These are phyloP conservation scores for Wallacemonas sp. DNA, from an alignment of 208 protist species.

Conservation along the genomic window DNA sequence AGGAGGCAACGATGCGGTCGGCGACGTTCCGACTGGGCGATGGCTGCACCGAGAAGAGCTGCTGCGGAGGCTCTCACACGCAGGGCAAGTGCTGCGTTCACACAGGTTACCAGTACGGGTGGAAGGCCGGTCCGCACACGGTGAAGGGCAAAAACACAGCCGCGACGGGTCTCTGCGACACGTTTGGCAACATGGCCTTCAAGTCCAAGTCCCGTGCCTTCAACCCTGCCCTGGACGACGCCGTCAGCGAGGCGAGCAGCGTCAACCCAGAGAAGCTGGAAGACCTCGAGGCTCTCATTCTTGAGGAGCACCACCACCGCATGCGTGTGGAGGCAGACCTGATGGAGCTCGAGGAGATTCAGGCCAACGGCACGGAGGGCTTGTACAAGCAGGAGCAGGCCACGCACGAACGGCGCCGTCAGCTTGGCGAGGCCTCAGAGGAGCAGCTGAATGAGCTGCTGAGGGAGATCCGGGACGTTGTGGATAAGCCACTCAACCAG, in stretches of 20 bases:
- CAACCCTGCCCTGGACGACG: constrained; percentile 23
- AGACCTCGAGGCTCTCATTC: constrained; percentile 72
- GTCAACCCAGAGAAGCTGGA: constrained; percentile 61
- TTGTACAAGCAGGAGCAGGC: constrained; percentile 44
- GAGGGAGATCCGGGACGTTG: constrained; percentile 55
- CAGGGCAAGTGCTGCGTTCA: constrained; percentile 52
- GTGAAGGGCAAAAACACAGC: constrained; percentile 66
- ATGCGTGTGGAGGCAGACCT: constrained; percentile 62
- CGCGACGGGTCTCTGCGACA: constrained; percentile 71
- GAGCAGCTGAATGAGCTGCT: constrained; percentile 64
- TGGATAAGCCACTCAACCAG: constrained; percentile 65
- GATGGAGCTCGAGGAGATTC: constrained; percentile 50
- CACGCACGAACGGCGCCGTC: constrained; percentile 32
- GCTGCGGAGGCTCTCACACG: constrained; percentile 4
- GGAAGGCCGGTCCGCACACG: constrained; percentile 59
- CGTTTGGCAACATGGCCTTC: constrained; percentile 79
- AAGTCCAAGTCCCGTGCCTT: constrained; percentile 32
- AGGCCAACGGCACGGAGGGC: constrained; percentile 44
- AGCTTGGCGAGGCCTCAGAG: constrained; percentile 35
- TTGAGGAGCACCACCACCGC: constrained; percentile 65
- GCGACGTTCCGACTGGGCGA: constrained; percentile 37
- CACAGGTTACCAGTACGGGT: constrained; percentile 62
- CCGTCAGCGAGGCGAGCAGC: constrained; percentile 61
- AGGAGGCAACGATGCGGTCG: constrained; percentile 55
- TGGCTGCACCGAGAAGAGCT: constrained; percentile 38